Base-by-base conservation (phyloP, 352 stramenopile species). In the Peronospora tabacina region DNA sequence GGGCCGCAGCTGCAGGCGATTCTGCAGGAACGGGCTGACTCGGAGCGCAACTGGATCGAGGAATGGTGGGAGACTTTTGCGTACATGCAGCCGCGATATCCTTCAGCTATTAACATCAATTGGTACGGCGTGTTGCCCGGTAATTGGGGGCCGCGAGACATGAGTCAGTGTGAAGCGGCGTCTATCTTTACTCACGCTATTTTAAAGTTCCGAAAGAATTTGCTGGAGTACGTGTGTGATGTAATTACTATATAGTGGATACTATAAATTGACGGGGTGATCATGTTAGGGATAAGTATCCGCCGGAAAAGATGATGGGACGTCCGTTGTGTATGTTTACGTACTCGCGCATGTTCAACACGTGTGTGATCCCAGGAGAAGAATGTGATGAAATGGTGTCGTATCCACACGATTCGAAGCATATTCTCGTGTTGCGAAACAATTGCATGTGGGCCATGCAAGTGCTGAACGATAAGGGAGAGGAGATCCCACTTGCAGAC, bases 61-160 rank as follows among this genome's bases (percentile, higher is more conserved):
- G 73, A 97, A 38, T 98, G 95, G 94, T 98, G 94, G 94, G 96
- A 98, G 70, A 95, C 90, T 2, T 84, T 97, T 29, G 95, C 85
- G 50, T 99, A 99, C 75, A 55, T 99, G 49, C 86, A 97, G 62
- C 84, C 81, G 54, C 77, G 82, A 15, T 97, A 98, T 64, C 92
- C 94, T 41, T 94, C 95, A 32, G 90, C 95, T 15, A 92, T 98
- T 61, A 98, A 98, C 64, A 93, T 98, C 52, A 97, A 94, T 50
- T 99, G 97, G 82, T 98, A 97, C 70, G 96, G 96, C 64, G 90
- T 98, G 32, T 82, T 99, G 39, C 77, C 82, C 0, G 94, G 97
- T 49, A 94, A 92, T 50, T 94, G 83, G 83, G 83, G 83, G 0
- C 80, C 94, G 6, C 70, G 89, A 28, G 80, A 98, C 24, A 85